Conservation (phyloP, 1,284 basidiomycete species). For the Inonotus obliquus region DNA sequence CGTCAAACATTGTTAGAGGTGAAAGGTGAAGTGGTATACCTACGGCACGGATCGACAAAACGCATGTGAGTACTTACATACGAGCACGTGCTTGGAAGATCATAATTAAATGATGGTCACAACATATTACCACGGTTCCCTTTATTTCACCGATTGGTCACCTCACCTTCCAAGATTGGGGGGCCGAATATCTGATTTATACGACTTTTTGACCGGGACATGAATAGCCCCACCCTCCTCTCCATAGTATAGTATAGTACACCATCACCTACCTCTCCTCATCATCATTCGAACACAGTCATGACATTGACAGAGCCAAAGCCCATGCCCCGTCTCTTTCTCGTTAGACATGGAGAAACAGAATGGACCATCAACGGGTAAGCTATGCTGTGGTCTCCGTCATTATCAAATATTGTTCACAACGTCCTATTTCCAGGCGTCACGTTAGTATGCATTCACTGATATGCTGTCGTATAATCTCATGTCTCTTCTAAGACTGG, state of each 20-base stretch:
- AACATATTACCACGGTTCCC: no score
- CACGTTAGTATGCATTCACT: slow-evolving; percentile 49
- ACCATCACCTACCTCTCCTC: no score
- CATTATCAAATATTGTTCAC: slow-evolving; percentile 1
- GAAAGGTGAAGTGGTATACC: background rate
- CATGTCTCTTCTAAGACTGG: slow-evolving; percentile 62
- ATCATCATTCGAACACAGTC: no score
- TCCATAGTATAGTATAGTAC: background rate
- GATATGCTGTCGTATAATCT: background rate
- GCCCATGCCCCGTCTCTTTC: slow-evolving; percentile 69
- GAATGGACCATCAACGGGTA: slow-evolving; percentile 91
- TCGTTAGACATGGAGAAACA: slow-evolving; percentile 85
- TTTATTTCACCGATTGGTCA: no score
- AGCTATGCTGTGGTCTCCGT: slow-evolving; percentile 8
- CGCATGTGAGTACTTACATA: no score
- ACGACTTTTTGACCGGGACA: no score
- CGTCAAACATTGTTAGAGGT: slow-evolving; percentile 66
- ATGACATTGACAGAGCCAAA: slow-evolving; percentile 27
- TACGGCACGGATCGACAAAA: no score
- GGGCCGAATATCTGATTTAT: no score
- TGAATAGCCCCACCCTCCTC: background rate
- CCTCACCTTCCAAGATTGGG: no score
- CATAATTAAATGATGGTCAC: no score
- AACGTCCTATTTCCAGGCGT: slow-evolving; percentile 40
- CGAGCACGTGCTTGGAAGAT: no score